Percentiles rank a stretch among this genome's conserved stretches.
These are phyloP conservation scores for Calonectria pseudoreteaudii DNA, from an alignment of 2,329 filamentous ascomycete species.

Conservation along the genomic window DNA sequence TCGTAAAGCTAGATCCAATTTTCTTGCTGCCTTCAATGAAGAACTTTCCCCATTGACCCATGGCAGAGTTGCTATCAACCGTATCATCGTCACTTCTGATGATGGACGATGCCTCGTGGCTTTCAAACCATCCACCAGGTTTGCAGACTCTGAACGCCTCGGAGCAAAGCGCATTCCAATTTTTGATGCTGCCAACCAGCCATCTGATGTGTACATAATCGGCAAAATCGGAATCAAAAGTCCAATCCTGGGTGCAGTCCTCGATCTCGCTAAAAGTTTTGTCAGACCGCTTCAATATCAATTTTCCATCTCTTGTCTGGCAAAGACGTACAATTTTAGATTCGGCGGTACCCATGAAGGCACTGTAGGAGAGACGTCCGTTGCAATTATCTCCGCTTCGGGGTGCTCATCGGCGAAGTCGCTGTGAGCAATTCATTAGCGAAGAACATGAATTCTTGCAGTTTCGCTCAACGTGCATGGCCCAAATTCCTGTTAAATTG, in stretches of 20 bases:
- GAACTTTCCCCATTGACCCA: slow-evolving; percentile 44
- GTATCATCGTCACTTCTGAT: slow-evolving; percentile 46
- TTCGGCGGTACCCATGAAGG: slow-evolving; percentile 60
- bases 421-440: slow-evolving; percentile 47
- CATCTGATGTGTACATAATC: slow-evolving; percentile 72
- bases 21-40: slow-evolving; percentile 46
- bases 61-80: slow-evolving; percentile 39
- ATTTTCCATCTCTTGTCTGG: fast-evolving
- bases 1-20: slow-evolving; percentile 44
- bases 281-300: not conserved
- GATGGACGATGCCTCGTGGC: slow-evolving; percentile 44
- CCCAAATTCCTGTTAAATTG: slow-evolving; percentile 54
- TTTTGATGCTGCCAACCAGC: slow-evolving; percentile 66
- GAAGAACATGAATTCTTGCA: fast-evolving
- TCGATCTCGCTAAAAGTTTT: slow-evolving; percentile 33
- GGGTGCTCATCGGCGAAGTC: slow-evolving; percentile 60
- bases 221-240: slow-evolving; percentile 51
- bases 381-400: slow-evolving; percentile 58
- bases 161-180: slow-evolving; percentile 66
- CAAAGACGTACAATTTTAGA: slow-evolving; percentile 54
- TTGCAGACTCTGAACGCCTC: slow-evolving; percentile 65
- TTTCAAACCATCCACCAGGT: slow-evolving; percentile 62
- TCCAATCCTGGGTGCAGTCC: slow-evolving; percentile 48
- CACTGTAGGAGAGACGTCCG: slow-evolving; percentile 68
- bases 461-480: slow-evolving; percentile 50